phyloP scores from a whole-genome alignment of 495 filamentous ascomycete genomes.

The Aspergillus nanangensis region DNA sequence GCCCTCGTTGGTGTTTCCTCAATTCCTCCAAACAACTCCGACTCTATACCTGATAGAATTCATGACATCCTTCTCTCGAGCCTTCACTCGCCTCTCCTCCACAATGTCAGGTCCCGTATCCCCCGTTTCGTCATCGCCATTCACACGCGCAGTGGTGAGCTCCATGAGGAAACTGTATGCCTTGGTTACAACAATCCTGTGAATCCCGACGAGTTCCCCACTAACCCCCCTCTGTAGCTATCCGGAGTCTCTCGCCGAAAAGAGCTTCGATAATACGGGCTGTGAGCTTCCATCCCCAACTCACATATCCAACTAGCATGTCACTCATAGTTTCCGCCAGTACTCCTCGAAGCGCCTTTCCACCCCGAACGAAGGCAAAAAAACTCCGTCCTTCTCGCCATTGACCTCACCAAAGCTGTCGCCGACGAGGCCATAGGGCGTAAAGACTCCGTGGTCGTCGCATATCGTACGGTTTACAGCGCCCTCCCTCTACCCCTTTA shows the following conservation, averaged over 20 bases:
- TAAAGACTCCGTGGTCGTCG: constrained; percentile 72
- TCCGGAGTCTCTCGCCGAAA: constrained; percentile 82
- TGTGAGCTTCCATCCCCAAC: constrained; percentile 50
- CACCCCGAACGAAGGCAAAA: constrained; percentile 50
- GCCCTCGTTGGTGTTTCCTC: too few relatives aligned
- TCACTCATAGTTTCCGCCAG: constrained; percentile 31
- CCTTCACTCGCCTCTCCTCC: constrained; percentile 20
- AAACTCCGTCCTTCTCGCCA: constrained; percentile 80
- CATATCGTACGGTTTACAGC: constrained; percentile 77
- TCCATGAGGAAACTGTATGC: constrained; percentile 80
- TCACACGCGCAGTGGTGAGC: constrained; percentile 73
- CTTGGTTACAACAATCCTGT: not conserved
- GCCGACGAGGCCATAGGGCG: constrained; percentile 83
- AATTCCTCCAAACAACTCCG: not conserved
- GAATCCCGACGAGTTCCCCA: not conserved
- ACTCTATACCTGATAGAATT: too few relatives aligned
- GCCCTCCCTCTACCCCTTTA: not conserved
- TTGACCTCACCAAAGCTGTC: constrained; percentile 87
- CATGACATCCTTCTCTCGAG: constrained; percentile 14
- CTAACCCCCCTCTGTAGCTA: constrained; percentile 53
- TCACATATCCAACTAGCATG: not conserved
- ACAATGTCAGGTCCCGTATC: constrained; percentile 29
- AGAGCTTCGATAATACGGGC: constrained; percentile 91
- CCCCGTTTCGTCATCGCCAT: constrained; percentile 48
- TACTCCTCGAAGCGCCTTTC: constrained; percentile 74